Base-by-base conservation (phyloP, 2,329 filamentous ascomycete genomes). In the Leptosphaerulina australis region DNA sequence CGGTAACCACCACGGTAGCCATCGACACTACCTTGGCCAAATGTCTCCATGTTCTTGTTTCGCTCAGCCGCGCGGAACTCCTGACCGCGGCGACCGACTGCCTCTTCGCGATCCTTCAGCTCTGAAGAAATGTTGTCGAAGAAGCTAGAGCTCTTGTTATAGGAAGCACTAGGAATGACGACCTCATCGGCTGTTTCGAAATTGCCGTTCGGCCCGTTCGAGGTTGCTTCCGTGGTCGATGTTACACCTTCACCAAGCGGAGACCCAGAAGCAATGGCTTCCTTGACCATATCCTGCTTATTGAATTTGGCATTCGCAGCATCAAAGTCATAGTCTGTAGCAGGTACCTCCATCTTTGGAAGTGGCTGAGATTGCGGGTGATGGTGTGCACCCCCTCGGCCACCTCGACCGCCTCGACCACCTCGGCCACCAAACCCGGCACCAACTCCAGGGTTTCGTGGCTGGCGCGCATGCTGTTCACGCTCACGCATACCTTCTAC, bases 81-180 rank as follows among this genome's bases (percentile, higher is more conserved):
- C 37, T 89, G 85, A 24, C 91, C 91, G 56, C 84, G 82, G 4
- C 81, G 82, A 31, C 79, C 70, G 24, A 74, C 80, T 29, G 86
- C 86, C 55, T 93, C 90, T 41, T 90, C 86, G 33, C 94, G 85
- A 59, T 99, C 94, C 73, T 89, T 95, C 55, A 90, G 83, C 71
- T 99, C 94, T 60, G 90, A 96, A 0, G 91, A 96, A 58, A 99
- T 97, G 73, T 99, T 97, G 76, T 99, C 94, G 69, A 99, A 99
- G 80, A 99, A 99, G 1, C 91, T 96, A 3, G 79, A 85, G 4
- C 86, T 82, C 75, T 91, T 96, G 78, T 97, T 93, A 77, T 99
- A 99, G 0, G 84, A 82, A 22, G 75, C 70, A 15, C 72, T 66
- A 7, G 74, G 67, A 5, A 78, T 79, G 10, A 78, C 75, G 11